Percentiles rank a stretch among this genome's conserved stretches.
Conservation (phyloP, 2,329 filamentous ascomycete genomes). For the Talaromyces sp. region DNA sequence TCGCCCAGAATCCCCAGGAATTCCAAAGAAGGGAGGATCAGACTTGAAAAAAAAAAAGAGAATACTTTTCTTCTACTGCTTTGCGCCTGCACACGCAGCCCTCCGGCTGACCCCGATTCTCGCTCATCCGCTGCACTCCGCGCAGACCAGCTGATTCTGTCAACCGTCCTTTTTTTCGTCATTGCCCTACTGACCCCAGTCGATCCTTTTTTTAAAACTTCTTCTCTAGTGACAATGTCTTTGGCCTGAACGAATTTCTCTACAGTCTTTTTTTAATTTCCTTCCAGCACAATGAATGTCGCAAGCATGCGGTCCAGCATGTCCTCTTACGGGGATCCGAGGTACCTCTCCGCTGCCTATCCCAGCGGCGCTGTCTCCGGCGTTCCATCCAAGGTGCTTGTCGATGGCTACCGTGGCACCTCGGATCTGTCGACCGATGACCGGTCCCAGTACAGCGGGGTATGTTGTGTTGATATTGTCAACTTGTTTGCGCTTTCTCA, state of each 20-base stretch:
- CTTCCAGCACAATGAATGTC: conserved; percentile 25
- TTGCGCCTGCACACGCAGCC: neutral
- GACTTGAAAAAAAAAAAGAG: neutral
- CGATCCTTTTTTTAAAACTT: conserved; percentile 9
- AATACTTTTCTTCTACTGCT: neutral
- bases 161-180: neutral
- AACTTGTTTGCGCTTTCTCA: conserved; percentile 9
- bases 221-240: conserved; percentile 6
- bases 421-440: conserved; percentile 53
- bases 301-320: conserved; percentile 34
- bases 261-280: neutral
- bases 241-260: conserved; percentile 4
- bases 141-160: neutral
- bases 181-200: conserved; percentile 12
- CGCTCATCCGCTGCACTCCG: neutral
- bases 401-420: conserved; percentile 58
- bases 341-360: conserved; percentile 31
- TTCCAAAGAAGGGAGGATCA: neutral
- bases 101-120: neutral
- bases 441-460: conserved; percentile 54
- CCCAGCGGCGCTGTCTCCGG: conserved; percentile 26
- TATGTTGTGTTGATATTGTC: conserved; percentile 33
- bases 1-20: conserved; percentile 6
- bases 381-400: conserved; percentile 44
- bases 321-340: conserved; percentile 39